Evolutionary conservation across 2,329 filamentous ascomycete genomes (phyloP).

Genomic region (Pseudocercospora pini-densiflorae): DNA sequence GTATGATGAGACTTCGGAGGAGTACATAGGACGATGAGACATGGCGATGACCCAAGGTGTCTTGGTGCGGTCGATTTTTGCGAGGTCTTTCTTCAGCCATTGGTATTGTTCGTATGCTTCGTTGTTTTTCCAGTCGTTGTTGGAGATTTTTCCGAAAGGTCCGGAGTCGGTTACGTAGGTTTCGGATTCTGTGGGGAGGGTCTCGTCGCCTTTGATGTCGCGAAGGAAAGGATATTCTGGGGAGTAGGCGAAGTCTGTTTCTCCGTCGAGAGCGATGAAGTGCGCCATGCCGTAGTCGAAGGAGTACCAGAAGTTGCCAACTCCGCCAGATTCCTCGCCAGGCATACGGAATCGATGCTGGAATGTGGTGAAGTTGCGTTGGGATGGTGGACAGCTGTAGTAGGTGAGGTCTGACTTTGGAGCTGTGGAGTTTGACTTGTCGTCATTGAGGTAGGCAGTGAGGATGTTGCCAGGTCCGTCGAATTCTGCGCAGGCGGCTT

Average conservation of each 20-base stretch:
- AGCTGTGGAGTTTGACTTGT: conserved; percentile 49
- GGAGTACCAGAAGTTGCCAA: conserved; percentile 60
- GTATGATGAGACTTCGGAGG: conserved; percentile 50
- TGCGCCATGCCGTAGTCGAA: conserved; percentile 61
- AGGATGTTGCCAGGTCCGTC: conserved; percentile 52
- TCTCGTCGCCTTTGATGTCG: conserved; percentile 45
- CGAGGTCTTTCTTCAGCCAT: conserved; percentile 54
- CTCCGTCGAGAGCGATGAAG: conserved; percentile 54
- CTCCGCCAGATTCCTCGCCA: conserved; percentile 52
- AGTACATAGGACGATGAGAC: conserved; percentile 57
- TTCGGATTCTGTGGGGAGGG: conserved; percentile 44
- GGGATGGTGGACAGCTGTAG: conserved; percentile 58
- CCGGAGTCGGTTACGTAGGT: conserved; percentile 56
- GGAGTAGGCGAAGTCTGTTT: conserved; percentile 57
- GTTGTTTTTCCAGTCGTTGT: conserved; percentile 47
- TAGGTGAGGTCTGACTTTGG: conserved; percentile 49
- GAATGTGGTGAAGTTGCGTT: conserved; percentile 58
- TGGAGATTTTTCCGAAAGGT: conserved; percentile 52
- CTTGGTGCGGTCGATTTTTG: conserved; percentile 50
- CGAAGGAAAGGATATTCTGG: conserved; percentile 52
- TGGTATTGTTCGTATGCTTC: conserved; percentile 53
- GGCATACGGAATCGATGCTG: conserved; percentile 59
- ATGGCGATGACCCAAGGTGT: conserved; percentile 58
- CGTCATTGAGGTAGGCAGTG: conserved; percentile 54
- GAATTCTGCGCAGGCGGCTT: conserved; percentile 55